Conservation (phyloP, 305 asterid genomes). For the Rubia balearica region DNA sequence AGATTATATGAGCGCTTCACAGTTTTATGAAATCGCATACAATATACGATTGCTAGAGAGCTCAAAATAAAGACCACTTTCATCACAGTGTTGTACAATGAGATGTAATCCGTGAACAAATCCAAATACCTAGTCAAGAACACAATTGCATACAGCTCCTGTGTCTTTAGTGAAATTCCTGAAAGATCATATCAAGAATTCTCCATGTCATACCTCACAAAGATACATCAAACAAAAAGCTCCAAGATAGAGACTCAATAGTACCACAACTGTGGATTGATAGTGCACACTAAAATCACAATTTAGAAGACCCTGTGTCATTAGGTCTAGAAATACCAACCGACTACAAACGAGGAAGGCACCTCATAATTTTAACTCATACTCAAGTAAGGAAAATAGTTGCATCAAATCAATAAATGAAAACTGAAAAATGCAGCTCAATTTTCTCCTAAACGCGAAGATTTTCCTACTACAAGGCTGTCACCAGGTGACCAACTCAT, state of each 20-base stretch:
- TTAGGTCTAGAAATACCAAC: too few relatives aligned
- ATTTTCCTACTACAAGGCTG: neutral
- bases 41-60: slow-evolving; percentile 77
- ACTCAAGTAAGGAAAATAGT: neutral
- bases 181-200: neutral
- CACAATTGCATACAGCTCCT: slow-evolving; percentile 74
- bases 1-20: slow-evolving; percentile 77
- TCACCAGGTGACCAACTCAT: neutral
- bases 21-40: slow-evolving; percentile 60
- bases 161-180: slow-evolving; percentile 92
- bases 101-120: slow-evolving; percentile 66
- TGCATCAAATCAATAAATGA: neutral
- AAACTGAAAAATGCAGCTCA: neutral
- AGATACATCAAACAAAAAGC: neutral
- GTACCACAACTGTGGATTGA: neutral
- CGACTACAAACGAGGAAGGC: neutral
- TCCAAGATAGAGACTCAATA: neutral
- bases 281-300: neutral
- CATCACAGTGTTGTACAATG: slow-evolving; percentile 73
- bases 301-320: too few relatives aligned
- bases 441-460: neutral
- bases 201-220: neutral
- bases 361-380: neutral
- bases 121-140: slow-evolving; percentile 82
- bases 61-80: slow-evolving; percentile 77